Evolutionary conservation across 805 yeast species (phyloP), one percentile per base, ranked within the genome.

Genomic region (Saccharomycopsis selenospora): DNA sequence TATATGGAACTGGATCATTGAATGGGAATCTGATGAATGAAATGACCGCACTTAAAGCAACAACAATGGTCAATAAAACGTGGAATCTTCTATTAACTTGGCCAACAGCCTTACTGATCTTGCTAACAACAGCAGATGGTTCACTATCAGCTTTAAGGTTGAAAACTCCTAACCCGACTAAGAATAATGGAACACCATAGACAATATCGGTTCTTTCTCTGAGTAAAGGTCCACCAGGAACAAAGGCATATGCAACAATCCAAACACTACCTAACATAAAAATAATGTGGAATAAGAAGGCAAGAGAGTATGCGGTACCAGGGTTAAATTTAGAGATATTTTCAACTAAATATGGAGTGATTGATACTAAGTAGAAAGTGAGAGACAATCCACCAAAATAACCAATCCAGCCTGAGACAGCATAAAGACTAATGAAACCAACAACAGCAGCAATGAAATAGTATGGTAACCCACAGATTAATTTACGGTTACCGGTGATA

Each of bases 161-260:
- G 30, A 30, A 61, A 1, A 81, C 67, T 13, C 91, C 91, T 4
- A 71, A 52, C 2, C 76, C 71, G 23, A 87, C 66, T 42, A 74
- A 60, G 0, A 64, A 54, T 42, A 81, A 77, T 13, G 93, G 78
- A 6, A 68, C 53, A 4, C 74, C 74, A 40, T 89, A 64, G 2
- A 93, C 76, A 42, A 85, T 64, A 63, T 88, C 95, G 1, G 93
- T 82, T 63, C 96, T 77, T 65, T 93, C 99, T 60, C 99, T 77
- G 45, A 93, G 70, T 20, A 85, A 52, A 61, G 83, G 82, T 6
- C 99, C 99, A 52, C 87, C 90, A 8, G 99, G 99, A 42, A 93
- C 99, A 68, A 93, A 93, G 0, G 99, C 98, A 65, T 93, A 93
- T 0, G 99, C 99, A 42, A 93, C 98, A 40, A 85, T 82, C 98